Base-by-base conservation (phyloP, 176 grass and related monocot species). In the Ananas comosus region DNA sequence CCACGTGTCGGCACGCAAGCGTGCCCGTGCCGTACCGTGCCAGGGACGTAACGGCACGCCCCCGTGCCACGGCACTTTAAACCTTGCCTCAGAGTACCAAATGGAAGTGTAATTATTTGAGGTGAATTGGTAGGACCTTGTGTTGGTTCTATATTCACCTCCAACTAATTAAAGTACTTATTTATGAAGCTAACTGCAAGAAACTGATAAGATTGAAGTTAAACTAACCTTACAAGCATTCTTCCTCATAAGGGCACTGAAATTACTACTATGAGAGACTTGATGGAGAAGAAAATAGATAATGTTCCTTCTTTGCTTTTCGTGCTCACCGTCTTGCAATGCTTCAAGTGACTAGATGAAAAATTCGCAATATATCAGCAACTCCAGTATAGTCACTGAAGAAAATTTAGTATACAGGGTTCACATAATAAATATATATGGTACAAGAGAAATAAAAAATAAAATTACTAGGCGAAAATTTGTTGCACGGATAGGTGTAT, bases 231-330 rank as follows among this genome's bases (percentile, higher is more conserved):
- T 97, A 81, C 79, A 83, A 75, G 93, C 86, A 75, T 81, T 92
- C 81, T 97, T 91, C 58, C 83, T 81, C 76, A 88, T 97, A 56
- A 97, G 68, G 54, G 52, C 25, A 83, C 89, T 97, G 76, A 97
- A 97, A 72, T 97, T 97, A 79, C 84, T 90, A 82, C 93, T 97
- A 48, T 84, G 80, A 69, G 89, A 83, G 66, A 90, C 93, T 85
- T 97, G 93, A 87, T 97, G 82, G 70, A 97, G 89, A 85, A 97
- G 93, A 81, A 97, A 97, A 92, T 97, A 97, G 48, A 97, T 68
- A 74, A 97, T 87, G 50, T 97, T 91, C 71, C 93, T 92, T 72
- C 89, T 88, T 81, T 97, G 89, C 73, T 92, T 97, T 81, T 97
- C 93, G 81, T 92, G 86, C 67, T 97, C 93, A 17, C 93, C 89